phyloP scores from a whole-genome alignment of 2,329 filamentous ascomycete genomes.

The Capronia americana region DNA sequence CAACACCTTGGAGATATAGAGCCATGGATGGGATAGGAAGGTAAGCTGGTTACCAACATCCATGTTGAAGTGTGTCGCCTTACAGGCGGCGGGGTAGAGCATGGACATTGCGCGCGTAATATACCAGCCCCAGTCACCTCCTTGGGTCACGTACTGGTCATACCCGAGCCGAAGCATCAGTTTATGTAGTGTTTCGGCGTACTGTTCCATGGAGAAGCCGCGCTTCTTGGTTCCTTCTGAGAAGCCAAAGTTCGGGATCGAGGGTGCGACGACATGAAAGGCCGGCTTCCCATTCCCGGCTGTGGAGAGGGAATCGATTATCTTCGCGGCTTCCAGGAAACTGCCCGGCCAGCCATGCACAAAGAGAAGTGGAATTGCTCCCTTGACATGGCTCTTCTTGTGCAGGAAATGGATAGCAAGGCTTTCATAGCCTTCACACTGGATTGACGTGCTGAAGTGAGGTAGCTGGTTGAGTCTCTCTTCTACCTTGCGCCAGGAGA shows the following conservation, averaged over 20 bases:
- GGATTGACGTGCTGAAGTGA: constrained; percentile 52
- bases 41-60: constrained; percentile 28
- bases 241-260: constrained; percentile 18
- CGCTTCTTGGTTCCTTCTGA: constrained; percentile 14
- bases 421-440: constrained; percentile 68
- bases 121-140: constrained; percentile 68
- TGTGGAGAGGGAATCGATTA: constrained; percentile 58
- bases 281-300: constrained; percentile 43
- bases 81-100: constrained; percentile 27
- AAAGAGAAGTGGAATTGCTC: constrained; percentile 47
- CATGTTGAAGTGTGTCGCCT: constrained; percentile 33
- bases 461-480: constrained; percentile 47
- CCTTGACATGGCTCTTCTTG: constrained; percentile 28
- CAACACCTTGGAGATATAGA: constrained; percentile 64
- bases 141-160: constrained; percentile 54
- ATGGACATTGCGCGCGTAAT: constrained; percentile 68
- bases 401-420: constrained; percentile 56
- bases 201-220: constrained; percentile 66
- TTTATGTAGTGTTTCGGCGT: constrained; percentile 69
- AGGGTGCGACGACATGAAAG: constrained; percentile 60
- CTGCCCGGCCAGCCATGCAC: constrained; percentile 49
- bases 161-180: constrained; percentile 60
- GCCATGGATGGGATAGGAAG: constrained; percentile 47
- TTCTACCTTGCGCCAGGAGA: constrained; percentile 65
- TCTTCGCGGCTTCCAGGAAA: constrained; percentile 59